Conservation (phyloP, 257 asterid genomes). For the Euphrasia confusa region DNA sequence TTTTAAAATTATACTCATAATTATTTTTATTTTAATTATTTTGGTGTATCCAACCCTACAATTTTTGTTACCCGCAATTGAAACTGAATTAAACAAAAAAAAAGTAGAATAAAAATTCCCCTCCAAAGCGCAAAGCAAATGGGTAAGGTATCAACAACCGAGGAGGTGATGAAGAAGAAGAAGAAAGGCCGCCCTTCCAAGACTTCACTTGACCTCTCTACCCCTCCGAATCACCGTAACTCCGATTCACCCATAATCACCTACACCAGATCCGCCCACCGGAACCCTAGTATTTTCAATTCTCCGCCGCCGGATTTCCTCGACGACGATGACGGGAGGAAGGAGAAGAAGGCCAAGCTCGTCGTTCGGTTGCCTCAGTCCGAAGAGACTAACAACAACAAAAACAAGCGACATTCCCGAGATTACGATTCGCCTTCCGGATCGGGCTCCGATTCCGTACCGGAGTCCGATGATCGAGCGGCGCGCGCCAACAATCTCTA, state of each 20-base stretch:
- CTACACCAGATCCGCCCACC: constrained; percentile 51
- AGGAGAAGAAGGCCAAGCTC: constrained; percentile 83
- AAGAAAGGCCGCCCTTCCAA: constrained; percentile 77
- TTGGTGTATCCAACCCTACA: too few species aligned
- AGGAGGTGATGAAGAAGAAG: constrained; percentile 65
- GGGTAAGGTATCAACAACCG: constrained; percentile 62
- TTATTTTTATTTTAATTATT: too few species aligned
- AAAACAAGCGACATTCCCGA: constrained; percentile 30
- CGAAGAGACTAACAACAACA: constrained; percentile 24
- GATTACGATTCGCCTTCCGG: constrained; percentile 41
- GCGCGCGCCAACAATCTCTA: constrained; percentile 35
- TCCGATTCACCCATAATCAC: constrained; percentile 35
- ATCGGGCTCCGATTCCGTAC: constrained; percentile 30
- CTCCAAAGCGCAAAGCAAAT: constrained; percentile 36
- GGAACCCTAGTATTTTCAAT: constrained; percentile 40
- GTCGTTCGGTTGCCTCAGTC: constrained; percentile 66
- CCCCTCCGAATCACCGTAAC: constrained; percentile 29
- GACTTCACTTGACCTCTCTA: constrained; percentile 28
- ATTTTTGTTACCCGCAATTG: too few species aligned
- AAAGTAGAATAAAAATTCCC: constrained; percentile 26
- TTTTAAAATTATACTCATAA: too few species aligned
- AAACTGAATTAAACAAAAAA: too few species aligned
- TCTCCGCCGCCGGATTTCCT: constrained; percentile 26
- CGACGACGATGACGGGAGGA: constrained; percentile 61
- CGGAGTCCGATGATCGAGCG: constrained; percentile 41